Evolutionary conservation across 2,329 filamentous ascomycete genomes (phyloP).

Genomic region (Ciborinia camelliae): DNA sequence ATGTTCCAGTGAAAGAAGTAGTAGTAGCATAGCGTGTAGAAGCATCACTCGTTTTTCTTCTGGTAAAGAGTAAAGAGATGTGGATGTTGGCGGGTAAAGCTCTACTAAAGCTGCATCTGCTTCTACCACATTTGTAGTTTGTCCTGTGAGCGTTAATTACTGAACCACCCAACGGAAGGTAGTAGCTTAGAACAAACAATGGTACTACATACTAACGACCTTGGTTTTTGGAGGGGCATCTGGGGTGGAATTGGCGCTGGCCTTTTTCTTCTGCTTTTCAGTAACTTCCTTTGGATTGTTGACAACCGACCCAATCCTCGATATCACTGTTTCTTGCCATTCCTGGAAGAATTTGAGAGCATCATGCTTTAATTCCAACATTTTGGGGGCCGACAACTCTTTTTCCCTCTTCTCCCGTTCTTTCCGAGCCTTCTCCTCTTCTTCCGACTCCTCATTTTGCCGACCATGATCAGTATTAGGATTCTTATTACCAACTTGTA

Average conservation of each 20-base stretch:
- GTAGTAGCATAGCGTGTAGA: slow-evolving; percentile 67
- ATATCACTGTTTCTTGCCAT: slow-evolving; percentile 71
- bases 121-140: slow-evolving; percentile 44
- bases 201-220: slow-evolving; percentile 32
- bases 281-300: slow-evolving; percentile 48
- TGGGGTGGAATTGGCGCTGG: slow-evolving; percentile 33
- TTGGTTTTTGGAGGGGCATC: slow-evolving; percentile 28
- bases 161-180: background rate
- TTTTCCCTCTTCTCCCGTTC: slow-evolving; percentile 42
- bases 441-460: slow-evolving; percentile 34
- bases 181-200: background rate
- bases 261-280: slow-evolving; percentile 33
- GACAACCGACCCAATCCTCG: slow-evolving; percentile 67
- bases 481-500: slow-evolving; percentile 39
- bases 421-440: slow-evolving; percentile 36
- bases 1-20: slow-evolving; percentile 72
- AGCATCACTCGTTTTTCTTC: slow-evolving; percentile 63
- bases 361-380: slow-evolving; percentile 66
- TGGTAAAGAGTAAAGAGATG: slow-evolving; percentile 56
- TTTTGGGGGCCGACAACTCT: slow-evolving; percentile 48
- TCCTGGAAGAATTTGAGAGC: slow-evolving; percentile 70
- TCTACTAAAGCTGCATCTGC: slow-evolving; percentile 48
- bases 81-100: slow-evolving; percentile 58
- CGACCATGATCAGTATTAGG: slow-evolving; percentile 37
- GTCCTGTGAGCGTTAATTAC: slow-evolving; percentile 27